Conservation (phyloP, 2,329 filamentous ascomycete genomes). For the Ploettnerulaceae sp. region DNA sequence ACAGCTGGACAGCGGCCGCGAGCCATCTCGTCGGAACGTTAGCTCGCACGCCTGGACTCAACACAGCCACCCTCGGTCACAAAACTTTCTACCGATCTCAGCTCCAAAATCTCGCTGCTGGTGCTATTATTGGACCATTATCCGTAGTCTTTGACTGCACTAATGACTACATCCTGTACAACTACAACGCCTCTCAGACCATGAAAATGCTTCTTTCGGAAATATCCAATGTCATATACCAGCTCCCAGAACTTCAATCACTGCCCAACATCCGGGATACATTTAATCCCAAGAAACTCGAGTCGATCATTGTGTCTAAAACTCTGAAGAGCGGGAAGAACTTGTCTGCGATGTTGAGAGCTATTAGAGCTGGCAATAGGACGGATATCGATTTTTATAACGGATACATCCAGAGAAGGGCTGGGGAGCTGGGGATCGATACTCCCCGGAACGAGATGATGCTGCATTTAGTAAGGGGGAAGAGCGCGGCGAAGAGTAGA, state of each 20-base stretch:
- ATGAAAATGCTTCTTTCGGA: constrained; percentile 71
- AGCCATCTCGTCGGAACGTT: constrained; percentile 60
- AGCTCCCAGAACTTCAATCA: constrained; percentile 67
- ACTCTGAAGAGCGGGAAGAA: constrained; percentile 50
- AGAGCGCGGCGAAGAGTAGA: constrained; percentile 38
- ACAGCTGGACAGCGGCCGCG: constrained; percentile 42
- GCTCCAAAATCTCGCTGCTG: constrained; percentile 72
- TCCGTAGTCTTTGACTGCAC: constrained; percentile 72
- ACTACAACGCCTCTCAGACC: constrained; percentile 58
- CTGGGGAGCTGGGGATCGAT: constrained; percentile 65
- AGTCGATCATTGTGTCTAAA: constrained; percentile 52
- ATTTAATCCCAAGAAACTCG: constrained; percentile 56
- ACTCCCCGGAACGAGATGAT: constrained; percentile 70
- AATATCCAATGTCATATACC: constrained; percentile 64
- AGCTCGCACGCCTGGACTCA: constrained; percentile 56
- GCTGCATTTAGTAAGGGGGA: constrained; percentile 67
- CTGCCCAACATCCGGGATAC: constrained; percentile 50
- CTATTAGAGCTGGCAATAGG: constrained; percentile 53
- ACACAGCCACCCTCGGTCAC: constrained; percentile 53
- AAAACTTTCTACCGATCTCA: constrained; percentile 65
- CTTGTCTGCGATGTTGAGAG: constrained; percentile 56
- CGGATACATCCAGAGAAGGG: constrained; percentile 76
- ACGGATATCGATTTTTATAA: constrained; percentile 84
- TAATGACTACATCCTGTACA: constrained; percentile 67
- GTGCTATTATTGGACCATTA: constrained; percentile 73